These are phyloP conservation scores for sorghum (Sorghum bicolor) DNA, from an alignment of 176 grass and related monocot species.

Conservation along the genomic window Sorghum_bicolor_NCBIv3 NC_012871.2:70789001-70789500, in stretches of 20 bases:
- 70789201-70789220: neutral
- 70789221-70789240: neutral
- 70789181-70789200: constrained; percentile 16
- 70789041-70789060: constrained; percentile 82
- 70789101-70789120: constrained; percentile 25
- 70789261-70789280: constrained; percentile 11
- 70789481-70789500: constrained; percentile 80
- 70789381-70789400: neutral
- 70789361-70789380: neutral
- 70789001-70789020: constrained; percentile 67
- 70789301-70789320: constrained; percentile 17
- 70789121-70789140: neutral
- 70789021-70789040: constrained; percentile 88
- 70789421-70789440: constrained; percentile 47
- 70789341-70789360: neutral
- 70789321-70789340: neutral
- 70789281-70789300: constrained; percentile 26
- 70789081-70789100: constrained; percentile 14
- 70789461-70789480: constrained; percentile 91
- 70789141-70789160: neutral
- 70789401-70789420: constrained; percentile 9
- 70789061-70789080: constrained; percentile 59
- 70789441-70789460: constrained; percentile 72
- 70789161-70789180: neutral
- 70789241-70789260: neutral